Base-by-base conservation (phyloP, 106 monocot species). In the Acanthochlamys bracteata region DNA sequence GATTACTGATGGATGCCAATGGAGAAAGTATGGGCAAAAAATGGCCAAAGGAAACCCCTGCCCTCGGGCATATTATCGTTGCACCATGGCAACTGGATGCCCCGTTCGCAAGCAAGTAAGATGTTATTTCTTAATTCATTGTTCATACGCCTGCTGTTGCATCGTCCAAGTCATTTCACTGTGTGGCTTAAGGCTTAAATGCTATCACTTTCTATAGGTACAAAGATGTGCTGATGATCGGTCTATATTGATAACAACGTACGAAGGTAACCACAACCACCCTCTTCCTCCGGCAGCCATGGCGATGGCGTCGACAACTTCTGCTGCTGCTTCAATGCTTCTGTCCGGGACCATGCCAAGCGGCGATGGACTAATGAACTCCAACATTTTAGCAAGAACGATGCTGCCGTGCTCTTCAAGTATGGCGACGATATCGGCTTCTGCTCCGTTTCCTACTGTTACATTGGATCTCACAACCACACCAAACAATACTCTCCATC, bases 1-100 rank as follows among this genome's bases (percentile, higher is more conserved):
- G 96, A 91, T 96, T 47, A 75, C 80, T 26, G 96, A 96, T 62
- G 96, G 96, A 26, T 96, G 96, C 24, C 96, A 96, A 57, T 89
- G 89, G 89, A 63, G 89, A 41, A 89, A 89, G 57, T 89, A 89
- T 60, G 89, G 89, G 52, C 89, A 89, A 71, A 89, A 89, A 74
- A 82, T 89, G 89, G 84, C 84, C 6, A 89, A 89, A 61, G 89
- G 89, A 19, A 89, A 84, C 60, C 84, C 82, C 0, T 82, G 79
- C 60, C 89, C 89, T 6, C 74, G 89, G 8, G 84, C 89, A 14
- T 89, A 89, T 60, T 89, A 89, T 57, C 73, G 84, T 11, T 89
- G 89, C 82, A 89, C 89, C 19, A 89, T 89, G 89, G 84, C 84
- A 1, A 51, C 79, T 7, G 84, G 77, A 11, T 89, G 89, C 53